Conservation (phyloP, 2,329 filamentous ascomycete species). For the Alternaria tenuissima region DNA sequence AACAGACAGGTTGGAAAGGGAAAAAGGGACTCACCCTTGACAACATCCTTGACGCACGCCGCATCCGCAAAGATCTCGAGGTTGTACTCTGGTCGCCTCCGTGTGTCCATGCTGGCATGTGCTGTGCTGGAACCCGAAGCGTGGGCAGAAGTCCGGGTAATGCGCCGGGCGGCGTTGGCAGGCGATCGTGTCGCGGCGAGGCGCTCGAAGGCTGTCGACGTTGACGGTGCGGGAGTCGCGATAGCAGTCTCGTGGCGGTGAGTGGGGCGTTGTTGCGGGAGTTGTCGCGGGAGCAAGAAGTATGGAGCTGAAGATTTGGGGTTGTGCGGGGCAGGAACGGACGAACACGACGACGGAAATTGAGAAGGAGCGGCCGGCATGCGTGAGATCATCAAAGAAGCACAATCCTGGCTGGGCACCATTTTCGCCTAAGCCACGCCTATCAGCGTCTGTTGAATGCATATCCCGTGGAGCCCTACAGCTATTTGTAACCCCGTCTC, state of each 20-base stretch:
- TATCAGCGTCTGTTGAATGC: conserved; percentile 22
- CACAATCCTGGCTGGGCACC: conserved; percentile 7
- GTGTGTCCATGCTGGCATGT: conserved; percentile 65
- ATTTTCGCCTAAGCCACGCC: conserved; percentile 13
- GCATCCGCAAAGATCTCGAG: conserved; percentile 94
- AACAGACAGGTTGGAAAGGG: conserved; percentile 8
- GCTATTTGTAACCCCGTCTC: conserved; percentile 18
- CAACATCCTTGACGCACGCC: conserved; percentile 86
- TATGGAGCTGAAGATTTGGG: conserved; percentile 20
- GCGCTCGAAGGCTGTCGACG: conserved; percentile 4
- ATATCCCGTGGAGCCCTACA: conserved; percentile 17
- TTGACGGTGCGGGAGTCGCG: not conserved
- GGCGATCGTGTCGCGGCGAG: conserved; percentile 18
- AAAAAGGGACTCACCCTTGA: conserved; percentile 73
- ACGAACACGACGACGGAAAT: conserved; percentile 19
- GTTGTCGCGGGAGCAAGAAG: conserved; percentile 12
- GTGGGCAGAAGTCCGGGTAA: conserved; percentile 19
- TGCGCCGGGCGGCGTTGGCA: conserved; percentile 23
- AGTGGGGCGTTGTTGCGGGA: not conserved
- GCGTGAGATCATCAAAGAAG: conserved; percentile 31
- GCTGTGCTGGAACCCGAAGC: conserved; percentile 20
- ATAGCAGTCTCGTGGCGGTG: not conserved
- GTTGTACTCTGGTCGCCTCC: conserved; percentile 83
- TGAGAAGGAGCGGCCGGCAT: conserved; percentile 18
- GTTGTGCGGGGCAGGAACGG: conserved; percentile 25